A percentile compares a stretch with the other conserved stretches of the same genome.
Conservation (phyloP, 2,329 filamentous ascomycete species). For the Monosporascus cannonballus region DNA sequence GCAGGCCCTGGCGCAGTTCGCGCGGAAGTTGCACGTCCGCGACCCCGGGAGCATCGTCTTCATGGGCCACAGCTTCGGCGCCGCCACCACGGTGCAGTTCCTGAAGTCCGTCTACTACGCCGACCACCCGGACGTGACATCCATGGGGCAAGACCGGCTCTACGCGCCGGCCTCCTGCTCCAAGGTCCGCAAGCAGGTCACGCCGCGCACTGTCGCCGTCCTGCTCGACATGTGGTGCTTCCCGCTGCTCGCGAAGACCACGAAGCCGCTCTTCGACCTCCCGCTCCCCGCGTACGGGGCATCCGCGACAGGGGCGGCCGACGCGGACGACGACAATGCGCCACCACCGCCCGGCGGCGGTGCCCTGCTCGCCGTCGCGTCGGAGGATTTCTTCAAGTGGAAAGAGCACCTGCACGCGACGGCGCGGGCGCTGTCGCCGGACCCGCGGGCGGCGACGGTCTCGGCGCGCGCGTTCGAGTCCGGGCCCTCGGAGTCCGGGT, state of each 20-base stretch:
- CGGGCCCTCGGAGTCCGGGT: constrained; percentile 4
- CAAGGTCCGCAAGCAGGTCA: constrained; percentile 59
- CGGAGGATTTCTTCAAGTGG: constrained; percentile 76
- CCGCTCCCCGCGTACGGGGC: constrained; percentile 64
- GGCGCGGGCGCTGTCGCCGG: constrained; percentile 57
- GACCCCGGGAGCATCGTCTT: constrained; percentile 68
- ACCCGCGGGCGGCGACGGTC: constrained; percentile 39
- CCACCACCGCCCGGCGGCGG: constrained; percentile 39
- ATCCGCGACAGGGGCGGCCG: constrained; percentile 30
- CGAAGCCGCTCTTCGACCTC: constrained; percentile 60
- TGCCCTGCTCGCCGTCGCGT: constrained; percentile 64
- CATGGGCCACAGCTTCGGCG: constrained; percentile 77
- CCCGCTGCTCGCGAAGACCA: constrained; percentile 58
- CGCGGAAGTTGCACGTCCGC: constrained; percentile 58
- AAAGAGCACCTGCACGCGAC: constrained; percentile 63
- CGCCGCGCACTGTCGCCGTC: constrained; percentile 56
- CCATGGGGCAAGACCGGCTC: constrained; percentile 46
- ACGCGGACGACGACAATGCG: background rate
- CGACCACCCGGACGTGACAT: constrained; percentile 36
- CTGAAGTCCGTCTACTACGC: constrained; percentile 74
- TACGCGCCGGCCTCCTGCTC: constrained; percentile 53
- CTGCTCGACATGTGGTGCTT: constrained; percentile 79
- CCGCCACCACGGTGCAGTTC: constrained; percentile 67
- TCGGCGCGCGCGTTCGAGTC: constrained; percentile 32
- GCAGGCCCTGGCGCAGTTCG: constrained; percentile 55